Percentiles rank a stretch among this genome's conserved stretches.
phyloP scores from a whole-genome alignment of 2,329 filamentous ascomycete genomes.

The Plectosphaerella cucumerina region DNA sequence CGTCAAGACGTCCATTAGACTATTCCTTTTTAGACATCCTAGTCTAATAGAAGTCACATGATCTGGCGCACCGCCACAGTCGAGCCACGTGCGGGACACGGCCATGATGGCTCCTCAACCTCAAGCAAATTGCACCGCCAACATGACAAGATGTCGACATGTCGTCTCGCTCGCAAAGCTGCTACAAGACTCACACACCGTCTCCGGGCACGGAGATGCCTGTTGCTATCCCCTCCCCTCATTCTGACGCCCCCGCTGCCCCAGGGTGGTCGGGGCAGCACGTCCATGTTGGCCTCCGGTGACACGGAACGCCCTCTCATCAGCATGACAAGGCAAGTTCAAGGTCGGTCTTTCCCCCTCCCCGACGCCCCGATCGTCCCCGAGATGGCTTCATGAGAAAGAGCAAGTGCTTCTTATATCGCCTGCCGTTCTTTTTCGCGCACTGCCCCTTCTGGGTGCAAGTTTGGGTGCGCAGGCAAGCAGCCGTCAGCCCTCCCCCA shows the following conservation, averaged over 20 bases:
- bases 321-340: conserved; percentile 4
- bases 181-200: not conserved
- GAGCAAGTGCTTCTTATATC: not conserved
- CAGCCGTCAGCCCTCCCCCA: conserved; percentile 3
- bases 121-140: not conserved
- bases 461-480: conserved; percentile 1
- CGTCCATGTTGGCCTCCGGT: conserved; percentile 9
- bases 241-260: not conserved
- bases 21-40: too few relatives aligned
- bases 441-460: not conserved
- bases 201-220: not conserved
- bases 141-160: not conserved
- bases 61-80: conserved; percentile 6
- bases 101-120: not conserved
- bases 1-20: too few relatives aligned
- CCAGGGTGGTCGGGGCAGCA: conserved; percentile 3
- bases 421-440: not conserved
- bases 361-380: not conserved
- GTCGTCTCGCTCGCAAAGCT: not conserved
- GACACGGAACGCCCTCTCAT: not conserved
- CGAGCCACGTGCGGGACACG: conserved; percentile 12
- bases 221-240: not conserved
- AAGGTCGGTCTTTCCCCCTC: conserved; percentile 9
- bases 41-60: too few relatives aligned
- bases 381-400: not conserved